These are phyloP conservation scores for Prinsepia uniflora DNA, from an alignment of 306 rosid genomes.

Conservation along the genomic window DNA sequence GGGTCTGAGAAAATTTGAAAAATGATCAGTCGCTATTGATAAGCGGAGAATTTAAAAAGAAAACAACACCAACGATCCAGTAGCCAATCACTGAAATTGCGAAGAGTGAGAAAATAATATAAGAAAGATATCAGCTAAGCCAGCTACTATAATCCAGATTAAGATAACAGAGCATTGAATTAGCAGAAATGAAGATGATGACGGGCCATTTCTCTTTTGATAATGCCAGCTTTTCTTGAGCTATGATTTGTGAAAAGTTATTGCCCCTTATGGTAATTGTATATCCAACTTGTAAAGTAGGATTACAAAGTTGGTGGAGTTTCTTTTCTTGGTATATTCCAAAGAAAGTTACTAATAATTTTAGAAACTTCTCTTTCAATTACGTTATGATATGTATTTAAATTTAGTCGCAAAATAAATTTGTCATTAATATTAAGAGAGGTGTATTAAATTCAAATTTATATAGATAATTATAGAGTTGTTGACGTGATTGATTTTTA, in stretches of 20 bases:
- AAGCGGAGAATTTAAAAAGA: not conserved
- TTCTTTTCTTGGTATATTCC: too few relatives aligned
- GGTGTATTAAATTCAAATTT: too few relatives aligned
- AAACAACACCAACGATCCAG: not conserved
- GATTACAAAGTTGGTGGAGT: too few relatives aligned
- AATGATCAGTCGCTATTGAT: not conserved
- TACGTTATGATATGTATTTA: too few relatives aligned
- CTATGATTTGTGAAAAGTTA: not conserved
- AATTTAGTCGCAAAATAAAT: too few relatives aligned
- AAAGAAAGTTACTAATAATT: too few relatives aligned
- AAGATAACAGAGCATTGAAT: not conserved
- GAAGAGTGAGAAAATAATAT: not conserved
- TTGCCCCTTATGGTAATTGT: not conserved
- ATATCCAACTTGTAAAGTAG: too few relatives aligned
- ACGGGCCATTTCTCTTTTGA: not conserved
- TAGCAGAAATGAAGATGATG: not conserved
- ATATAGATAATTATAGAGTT: too few relatives aligned
- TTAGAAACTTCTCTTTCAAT: too few relatives aligned
- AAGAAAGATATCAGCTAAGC: not conserved
- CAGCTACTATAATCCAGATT: not conserved
- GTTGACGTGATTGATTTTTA: too few relatives aligned
- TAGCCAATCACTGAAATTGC: not conserved
- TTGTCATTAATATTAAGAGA: too few relatives aligned
- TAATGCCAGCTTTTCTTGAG: not conserved
- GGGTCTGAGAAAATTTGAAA: not conserved